Base-by-base conservation (phyloP, 768 basidiomycete species). In the Postia placenta region DNA sequence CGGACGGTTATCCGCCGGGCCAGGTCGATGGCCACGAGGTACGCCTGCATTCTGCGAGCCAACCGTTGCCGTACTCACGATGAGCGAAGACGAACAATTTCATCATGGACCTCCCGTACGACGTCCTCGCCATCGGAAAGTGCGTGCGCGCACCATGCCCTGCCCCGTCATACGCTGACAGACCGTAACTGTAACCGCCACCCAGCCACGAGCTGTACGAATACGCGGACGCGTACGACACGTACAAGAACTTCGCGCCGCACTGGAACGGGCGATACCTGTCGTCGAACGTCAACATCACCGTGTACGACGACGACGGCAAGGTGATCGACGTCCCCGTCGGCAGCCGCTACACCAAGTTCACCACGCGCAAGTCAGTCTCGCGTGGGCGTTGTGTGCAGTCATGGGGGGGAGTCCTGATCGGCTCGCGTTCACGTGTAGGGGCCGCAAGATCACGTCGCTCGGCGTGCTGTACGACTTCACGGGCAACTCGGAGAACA, bases 241-340 rank as follows among this genome's bases (percentile, higher is more conserved):
- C 87, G 85, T 70, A 85, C 62, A 66, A 72, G 45, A 85, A 85
- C 61, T 86, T 91, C 57, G 80, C 69, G 2, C 83, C 80, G 2
- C 67, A 78, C 40, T 74, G 82, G 64, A 71, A 77, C 6, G 89
- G 86, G 5, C 74, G 82, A 39, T 93, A 92, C 64, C 68, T 96
- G 41, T 81, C 89, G 1, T 88, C 84, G 2, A 95, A 95, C 58
- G 87, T 80, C 48, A 88, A 94, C 67, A 88, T 95, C 61, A 92
- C 90, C 2, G 60, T 86, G 9, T 53, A 72, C 14, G 74, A 77
- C 56, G 57, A 67, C 35, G 47, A 64, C 12, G 71, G 69, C 14
- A 51, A 67, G 22, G 52, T 50, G 1, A 61, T 66, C 51, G 74
- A 64, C 42, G 66, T 74, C 1, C 74, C 76, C 0, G 62, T 78